A percentile compares a stretch with the other conserved stretches of the same genome.
These are phyloP conservation scores for Phaffia tasmanica DNA, from an alignment of 768 basidiomycete species.

Conservation along the genomic window DNA sequence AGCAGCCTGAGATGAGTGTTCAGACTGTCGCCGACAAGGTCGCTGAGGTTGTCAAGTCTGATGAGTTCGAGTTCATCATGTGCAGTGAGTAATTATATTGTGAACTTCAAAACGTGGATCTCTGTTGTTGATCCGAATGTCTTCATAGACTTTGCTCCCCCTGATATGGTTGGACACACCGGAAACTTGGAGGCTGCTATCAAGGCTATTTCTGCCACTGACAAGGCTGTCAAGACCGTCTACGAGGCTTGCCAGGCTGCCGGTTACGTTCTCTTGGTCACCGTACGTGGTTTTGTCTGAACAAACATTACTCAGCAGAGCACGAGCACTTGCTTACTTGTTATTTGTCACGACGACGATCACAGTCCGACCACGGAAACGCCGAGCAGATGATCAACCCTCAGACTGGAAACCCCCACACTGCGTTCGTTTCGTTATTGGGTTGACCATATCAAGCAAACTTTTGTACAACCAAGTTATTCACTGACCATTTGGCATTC, in stretches of 20 bases:
- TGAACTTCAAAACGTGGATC: neutral
- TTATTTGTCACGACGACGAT: no score
- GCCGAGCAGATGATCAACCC: conserved; percentile 39
- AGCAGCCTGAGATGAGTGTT: conserved; percentile 79
- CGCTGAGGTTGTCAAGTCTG: conserved; percentile 62
- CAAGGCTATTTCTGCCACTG: conserved; percentile 73
- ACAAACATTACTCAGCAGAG: no score
- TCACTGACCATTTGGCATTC: neutral
- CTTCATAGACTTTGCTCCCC: neutral
- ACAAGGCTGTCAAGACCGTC: conserved; percentile 75
- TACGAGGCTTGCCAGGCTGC: conserved; percentile 73
- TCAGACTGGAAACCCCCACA: conserved; percentile 69
- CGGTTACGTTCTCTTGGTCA: conserved; percentile 76
- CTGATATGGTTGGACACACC: conserved; percentile 69
- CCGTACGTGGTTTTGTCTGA: conserved; percentile 33
- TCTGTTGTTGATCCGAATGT: neutral
- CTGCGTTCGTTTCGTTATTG: conserved; percentile 38
- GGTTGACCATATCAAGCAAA: conserved; percentile 4
- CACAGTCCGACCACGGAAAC: conserved; percentile 75
- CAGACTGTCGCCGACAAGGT: conserved; percentile 83
- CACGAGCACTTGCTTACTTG: no score
- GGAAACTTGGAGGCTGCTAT: conserved; percentile 86
- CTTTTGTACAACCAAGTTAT: conserved; percentile 11
- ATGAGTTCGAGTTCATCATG: conserved; percentile 80
- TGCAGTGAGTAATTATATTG: conserved; percentile 44